Base-by-base conservation (phyloP, 495 filamentous ascomycete species). In the Penicillium parvum region DNA sequence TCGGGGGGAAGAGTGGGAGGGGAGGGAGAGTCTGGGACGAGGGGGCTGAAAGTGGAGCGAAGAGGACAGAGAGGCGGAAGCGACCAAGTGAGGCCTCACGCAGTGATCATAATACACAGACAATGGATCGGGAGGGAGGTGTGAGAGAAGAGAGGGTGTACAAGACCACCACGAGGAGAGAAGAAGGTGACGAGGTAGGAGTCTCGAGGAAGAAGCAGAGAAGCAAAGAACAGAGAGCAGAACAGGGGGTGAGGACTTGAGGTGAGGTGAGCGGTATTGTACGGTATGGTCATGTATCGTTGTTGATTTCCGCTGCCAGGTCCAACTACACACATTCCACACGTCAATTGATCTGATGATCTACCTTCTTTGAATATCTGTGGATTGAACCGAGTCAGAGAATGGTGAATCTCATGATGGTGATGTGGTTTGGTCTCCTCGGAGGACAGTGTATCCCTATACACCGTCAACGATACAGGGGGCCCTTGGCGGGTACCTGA, bases 91-190 rank as follows among this genome's bases (percentile, higher is more conserved):
- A 32, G 32, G 51, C 34, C 52, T 55, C 43, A 54, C 37, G 41
- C 45, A 49, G 37, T 36, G 51, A 49, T 49, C 51, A 54, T 54
- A 54, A 49, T 54, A 41, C 50, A 21, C 15, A 15, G 32, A 40
- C 38, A 43, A 40, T 49, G 29, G 30, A 41, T 43, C 12, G 23
- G 43, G 30, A 45, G 37, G 33, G 42, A 43, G 28, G 37, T 27
- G 20, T 8, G 33, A 27, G 33, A 32, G 27, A 19, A 14, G 35
- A 30, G 36, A 41, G 27, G 23, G 32, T 40, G 48, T 39, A 41
- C 32, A 36, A 49, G 39, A 33, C 45, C 27, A 36, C 35, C n/a
- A n/a, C n/a, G 42, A 43, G 28, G 37, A 22, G 20, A 7, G 33
- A 27, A 27, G 29, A 27, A 19, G n/a, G 35, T 29, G 36, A 41